Base-by-base conservation (phyloP, 2,329 filamentous ascomycete genomes). In the Pleoardoris graminearum region DNA sequence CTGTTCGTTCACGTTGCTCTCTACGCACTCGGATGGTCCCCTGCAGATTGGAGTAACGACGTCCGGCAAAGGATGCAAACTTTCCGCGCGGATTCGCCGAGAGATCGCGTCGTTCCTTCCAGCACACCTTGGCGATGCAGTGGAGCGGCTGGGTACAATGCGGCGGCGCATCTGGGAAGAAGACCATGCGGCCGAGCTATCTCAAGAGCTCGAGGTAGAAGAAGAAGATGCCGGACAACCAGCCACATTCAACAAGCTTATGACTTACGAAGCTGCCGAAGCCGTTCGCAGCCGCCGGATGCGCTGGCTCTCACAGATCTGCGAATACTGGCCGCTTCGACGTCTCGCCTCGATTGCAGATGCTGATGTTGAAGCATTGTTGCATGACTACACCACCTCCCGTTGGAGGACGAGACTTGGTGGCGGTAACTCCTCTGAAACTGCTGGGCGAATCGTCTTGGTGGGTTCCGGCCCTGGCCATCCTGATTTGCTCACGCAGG, bases 301-400 rank as follows among this genome's bases (percentile, higher is more conserved):
- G 80, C 84, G 94, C 52, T 99, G 94, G 94, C 80, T 99, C 1
- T 85, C 89, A 17, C 94, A 99, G 71, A 91, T 99, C 47, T 99
- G 94, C 80, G 94, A 99, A 77, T 99, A 99, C 76, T 99, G 94
- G 94, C 92, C 94, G 1, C 80, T 99, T 22, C 86, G 86, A 58
- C 85, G 89, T 16, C 82, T 99, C 1, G 91, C 91, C 7, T 80
- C 82, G 35, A 87, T 97, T 58, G 87, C 83, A 3, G 90, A 96
- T 65, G 81, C 82, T 7, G 92, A 97, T 61, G 85, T 97, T 6
- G 85, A 90, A 14, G 73, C 77, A 11, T 84, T 97, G 0, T 80
- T 99, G n/a, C 77, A 82, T 57, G 85, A 89, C 2, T 96, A 96
- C 66, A 76, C 80, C 35, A 63, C 50, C 44, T 71, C 74, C 38